phyloP scores from a whole-genome alignment of 768 basidiomycete genomes.

The Trametes cinnabarina region DNA sequence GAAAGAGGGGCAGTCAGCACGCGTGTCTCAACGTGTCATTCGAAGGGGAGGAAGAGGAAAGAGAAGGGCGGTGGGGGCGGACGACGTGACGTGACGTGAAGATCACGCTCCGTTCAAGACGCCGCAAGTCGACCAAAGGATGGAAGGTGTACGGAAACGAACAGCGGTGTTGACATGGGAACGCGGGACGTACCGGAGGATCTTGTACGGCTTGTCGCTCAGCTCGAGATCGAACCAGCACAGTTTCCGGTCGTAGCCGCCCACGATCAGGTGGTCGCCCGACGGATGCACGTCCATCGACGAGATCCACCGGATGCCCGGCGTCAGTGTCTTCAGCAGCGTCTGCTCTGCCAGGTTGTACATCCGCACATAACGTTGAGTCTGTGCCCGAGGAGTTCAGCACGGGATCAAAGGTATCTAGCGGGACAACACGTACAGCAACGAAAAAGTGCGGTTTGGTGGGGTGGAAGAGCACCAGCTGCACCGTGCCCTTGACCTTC shows the following conservation, averaged over 20 bases:
- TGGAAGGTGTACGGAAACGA: background rate
- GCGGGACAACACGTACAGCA: conserved; percentile 72
- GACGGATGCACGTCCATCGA: conserved; percentile 95
- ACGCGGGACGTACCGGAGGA: conserved; percentile 64
- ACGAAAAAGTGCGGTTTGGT: conserved; percentile 95
- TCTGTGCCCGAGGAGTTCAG: conserved; percentile 45
- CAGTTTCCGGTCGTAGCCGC: conserved; percentile 94
- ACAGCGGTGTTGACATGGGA: background rate
- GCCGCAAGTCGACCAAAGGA: background rate
- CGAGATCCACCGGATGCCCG: conserved; percentile 98
- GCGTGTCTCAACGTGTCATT: background rate
- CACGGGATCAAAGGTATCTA: background rate
- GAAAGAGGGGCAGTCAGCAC: background rate
- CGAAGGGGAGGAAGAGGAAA: background rate
- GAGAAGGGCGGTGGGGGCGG: background rate
- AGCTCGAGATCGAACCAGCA: conserved; percentile 99
- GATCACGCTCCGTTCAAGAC: background rate
- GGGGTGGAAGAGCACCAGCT: conserved; percentile 93
- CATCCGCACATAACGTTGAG: conserved; percentile 92
- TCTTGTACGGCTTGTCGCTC: conserved; percentile 95
- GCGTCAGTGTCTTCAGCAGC: conserved; percentile 86
- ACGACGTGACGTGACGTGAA: background rate
- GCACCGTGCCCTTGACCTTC: conserved; percentile 87
- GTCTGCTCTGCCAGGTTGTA: conserved; percentile 96
- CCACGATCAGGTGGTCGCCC: conserved; percentile 95